phyloP scores from a whole-genome alignment of 2,329 filamentous ascomycete species.

The Metarhizium rileyi region DNA sequence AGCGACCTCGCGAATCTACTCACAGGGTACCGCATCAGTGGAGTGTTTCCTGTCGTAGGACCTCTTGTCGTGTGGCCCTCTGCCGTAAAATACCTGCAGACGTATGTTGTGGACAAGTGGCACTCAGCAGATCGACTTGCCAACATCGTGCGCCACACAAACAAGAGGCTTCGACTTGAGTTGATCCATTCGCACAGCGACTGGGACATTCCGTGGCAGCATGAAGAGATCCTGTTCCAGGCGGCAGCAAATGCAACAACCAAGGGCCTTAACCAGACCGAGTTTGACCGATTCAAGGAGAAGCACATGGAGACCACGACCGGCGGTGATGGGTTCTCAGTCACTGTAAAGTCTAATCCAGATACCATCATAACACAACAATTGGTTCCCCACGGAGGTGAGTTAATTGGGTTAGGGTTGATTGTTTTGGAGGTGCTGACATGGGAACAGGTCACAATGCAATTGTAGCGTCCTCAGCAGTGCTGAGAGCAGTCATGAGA shows the following conservation, averaged over 20 bases:
- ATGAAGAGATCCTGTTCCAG: slow-evolving; percentile 55
- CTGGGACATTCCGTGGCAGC: slow-evolving; percentile 66
- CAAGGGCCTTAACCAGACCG: slow-evolving; percentile 23
- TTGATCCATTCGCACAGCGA: slow-evolving; percentile 78
- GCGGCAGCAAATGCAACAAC: slow-evolving; percentile 45
- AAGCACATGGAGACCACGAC: slow-evolving; percentile 29
- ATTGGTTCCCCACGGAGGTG: slow-evolving; percentile 44
- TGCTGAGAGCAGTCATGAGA: slow-evolving; percentile 54
- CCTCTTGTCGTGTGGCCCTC: slow-evolving; percentile 60
- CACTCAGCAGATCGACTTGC: slow-evolving; percentile 57
- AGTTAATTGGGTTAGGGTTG: slow-evolving; percentile 14
- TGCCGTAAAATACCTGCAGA: slow-evolving; percentile 50
- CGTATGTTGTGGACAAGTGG: slow-evolving; percentile 73
- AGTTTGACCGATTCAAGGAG: slow-evolving; percentile 35
- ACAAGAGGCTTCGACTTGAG: slow-evolving; percentile 50
- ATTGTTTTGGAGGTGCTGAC: neutral
- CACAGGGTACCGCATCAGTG: slow-evolving; percentile 68
- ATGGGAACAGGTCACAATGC: slow-evolving; percentile 52
- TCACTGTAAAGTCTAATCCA: slow-evolving; percentile 33
- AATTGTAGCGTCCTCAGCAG: slow-evolving; percentile 54
- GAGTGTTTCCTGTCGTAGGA: slow-evolving; percentile 67
- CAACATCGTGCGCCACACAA: slow-evolving; percentile 42
- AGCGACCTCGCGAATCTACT: slow-evolving; percentile 64
- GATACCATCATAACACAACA: slow-evolving; percentile 44
- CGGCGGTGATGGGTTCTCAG: slow-evolving; percentile 38